Percentiles rank a stretch among this genome's conserved stretches.
phyloP scores from a whole-genome alignment of 192 early-diverging fungal genomes.

The Coemansia sp. region DNA sequence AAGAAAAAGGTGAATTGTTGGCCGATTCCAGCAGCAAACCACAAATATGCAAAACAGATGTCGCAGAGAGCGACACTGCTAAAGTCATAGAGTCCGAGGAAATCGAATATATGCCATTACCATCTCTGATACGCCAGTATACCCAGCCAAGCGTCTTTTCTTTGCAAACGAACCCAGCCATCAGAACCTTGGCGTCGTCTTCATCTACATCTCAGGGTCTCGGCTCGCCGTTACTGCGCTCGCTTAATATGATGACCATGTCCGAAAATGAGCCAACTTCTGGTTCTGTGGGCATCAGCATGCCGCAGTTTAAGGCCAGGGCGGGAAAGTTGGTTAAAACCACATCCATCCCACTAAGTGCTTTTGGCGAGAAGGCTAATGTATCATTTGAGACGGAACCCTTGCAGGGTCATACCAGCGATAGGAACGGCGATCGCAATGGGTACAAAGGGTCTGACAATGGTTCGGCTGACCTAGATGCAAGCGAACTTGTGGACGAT shows the following conservation, averaged over 20 bases:
- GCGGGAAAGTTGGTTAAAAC: conserved; percentile 39
- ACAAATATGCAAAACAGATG: background rate
- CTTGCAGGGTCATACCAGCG: conserved; percentile 20
- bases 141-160: background rate
- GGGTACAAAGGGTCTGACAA: background rate
- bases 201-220: background rate
- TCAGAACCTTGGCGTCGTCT: background rate
- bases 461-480: conserved; percentile 13
- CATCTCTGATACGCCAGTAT: conserved; percentile 35
- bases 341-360: conserved; percentile 41
- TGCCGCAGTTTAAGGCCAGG: conserved; percentile 21
- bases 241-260: conserved; percentile 15
- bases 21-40: background rate
- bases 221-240: conserved; percentile 18
- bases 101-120: conserved; percentile 29
- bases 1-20: background rate
- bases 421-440: conserved; percentile 7
- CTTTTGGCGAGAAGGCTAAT: conserved; percentile 20
- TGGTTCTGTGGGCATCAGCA: background rate
- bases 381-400: conserved; percentile 4
- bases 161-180: background rate
- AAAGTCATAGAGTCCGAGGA: conserved; percentile 12
- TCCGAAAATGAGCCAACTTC: background rate
- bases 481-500: conserved; percentile 23
- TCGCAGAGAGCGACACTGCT: background rate